phyloP scores from a whole-genome alignment of 202 grass and related monocot genomes.

The Brachypodium distachyon region DNA sequence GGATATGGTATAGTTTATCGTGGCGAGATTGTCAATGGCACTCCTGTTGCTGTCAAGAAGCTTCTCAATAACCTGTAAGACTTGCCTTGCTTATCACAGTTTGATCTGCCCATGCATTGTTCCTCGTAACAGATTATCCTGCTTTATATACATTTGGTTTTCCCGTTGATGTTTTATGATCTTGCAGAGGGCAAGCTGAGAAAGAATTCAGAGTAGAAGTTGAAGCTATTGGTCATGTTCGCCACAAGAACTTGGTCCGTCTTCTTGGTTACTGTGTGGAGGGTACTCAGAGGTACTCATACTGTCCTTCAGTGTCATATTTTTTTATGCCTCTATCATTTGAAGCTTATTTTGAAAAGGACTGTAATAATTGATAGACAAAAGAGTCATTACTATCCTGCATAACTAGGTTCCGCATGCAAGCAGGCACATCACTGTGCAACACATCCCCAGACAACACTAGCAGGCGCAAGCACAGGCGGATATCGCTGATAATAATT shows the following conservation, averaged over 20 bases:
- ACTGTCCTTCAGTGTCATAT: not conserved
- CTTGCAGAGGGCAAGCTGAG: constrained; percentile 88
- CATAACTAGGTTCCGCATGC: too few species aligned
- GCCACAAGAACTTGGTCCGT: constrained; percentile 95
- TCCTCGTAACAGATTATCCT: not conserved
- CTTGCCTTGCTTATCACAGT: constrained; percentile 20
- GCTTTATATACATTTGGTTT: not conserved
- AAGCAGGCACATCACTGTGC: too few species aligned
- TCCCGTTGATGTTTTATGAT: constrained; percentile 20
- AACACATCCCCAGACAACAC: too few species aligned
- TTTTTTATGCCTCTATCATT: not conserved
- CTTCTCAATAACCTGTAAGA: constrained; percentile 98
- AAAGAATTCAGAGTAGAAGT: constrained; percentile 99
- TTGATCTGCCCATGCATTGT: not conserved
- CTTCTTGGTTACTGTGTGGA: constrained; percentile 91
- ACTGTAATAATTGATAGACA: too few species aligned
- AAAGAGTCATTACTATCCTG: too few species aligned
- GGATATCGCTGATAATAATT: too few species aligned
- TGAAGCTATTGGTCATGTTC: constrained; percentile 98
- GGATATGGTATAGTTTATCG: constrained; percentile 95
- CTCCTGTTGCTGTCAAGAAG: constrained; percentile 90
- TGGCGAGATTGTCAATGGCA: constrained; percentile 82
- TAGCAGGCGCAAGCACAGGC: too few species aligned
- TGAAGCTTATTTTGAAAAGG: too few species aligned
- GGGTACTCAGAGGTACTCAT: constrained; percentile 88